A percentile compares a stretch with the other conserved stretches of the same genome.
Evolutionary conservation across 2,329 filamentous ascomycete genomes (phyloP).

Genomic region (Metarhizium anisopliae): DNA sequence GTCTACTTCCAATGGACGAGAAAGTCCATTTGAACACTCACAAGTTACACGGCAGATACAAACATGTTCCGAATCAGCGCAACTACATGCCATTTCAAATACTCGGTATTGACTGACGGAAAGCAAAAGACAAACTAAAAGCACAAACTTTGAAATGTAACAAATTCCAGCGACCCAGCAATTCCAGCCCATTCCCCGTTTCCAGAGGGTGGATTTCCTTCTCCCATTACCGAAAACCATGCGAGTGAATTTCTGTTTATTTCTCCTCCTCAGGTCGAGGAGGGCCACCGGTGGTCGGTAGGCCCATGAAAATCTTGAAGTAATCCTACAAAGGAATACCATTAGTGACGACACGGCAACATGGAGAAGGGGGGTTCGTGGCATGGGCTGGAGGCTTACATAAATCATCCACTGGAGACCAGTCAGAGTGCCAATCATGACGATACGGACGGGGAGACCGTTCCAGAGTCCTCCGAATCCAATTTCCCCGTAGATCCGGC

Average conservation of each 20-base stretch:
- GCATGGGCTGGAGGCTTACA: constrained; percentile 35
- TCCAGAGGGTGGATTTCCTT: not conserved
- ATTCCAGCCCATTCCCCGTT: not conserved
- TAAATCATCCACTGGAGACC: constrained; percentile 93
- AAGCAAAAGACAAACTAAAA: not conserved
- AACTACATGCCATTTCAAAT: not conserved
- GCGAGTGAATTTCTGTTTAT: constrained; percentile 6
- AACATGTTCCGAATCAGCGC: not conserved
- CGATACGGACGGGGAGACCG: constrained; percentile 72
- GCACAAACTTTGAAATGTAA: not conserved
- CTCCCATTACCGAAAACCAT: not conserved
- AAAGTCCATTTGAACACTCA: too few species aligned
- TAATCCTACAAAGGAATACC: constrained; percentile 46
- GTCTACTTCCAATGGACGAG: too few species aligned
- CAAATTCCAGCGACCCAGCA: not conserved
- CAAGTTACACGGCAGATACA: not conserved
- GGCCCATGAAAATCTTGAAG: constrained; percentile 83
- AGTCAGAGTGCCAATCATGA: constrained; percentile 80
- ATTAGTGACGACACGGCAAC: constrained; percentile 10
- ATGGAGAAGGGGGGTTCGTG: not conserved
- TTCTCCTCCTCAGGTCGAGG: constrained; percentile 45
- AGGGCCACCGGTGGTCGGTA: constrained; percentile 71
- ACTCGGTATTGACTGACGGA: not conserved
- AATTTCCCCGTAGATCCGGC: constrained; percentile 78
- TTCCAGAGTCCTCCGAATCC: constrained; percentile 89